Conservation (phyloP, 768 basidiomycete species). For the Sporobolomyces phaffii region DNA sequence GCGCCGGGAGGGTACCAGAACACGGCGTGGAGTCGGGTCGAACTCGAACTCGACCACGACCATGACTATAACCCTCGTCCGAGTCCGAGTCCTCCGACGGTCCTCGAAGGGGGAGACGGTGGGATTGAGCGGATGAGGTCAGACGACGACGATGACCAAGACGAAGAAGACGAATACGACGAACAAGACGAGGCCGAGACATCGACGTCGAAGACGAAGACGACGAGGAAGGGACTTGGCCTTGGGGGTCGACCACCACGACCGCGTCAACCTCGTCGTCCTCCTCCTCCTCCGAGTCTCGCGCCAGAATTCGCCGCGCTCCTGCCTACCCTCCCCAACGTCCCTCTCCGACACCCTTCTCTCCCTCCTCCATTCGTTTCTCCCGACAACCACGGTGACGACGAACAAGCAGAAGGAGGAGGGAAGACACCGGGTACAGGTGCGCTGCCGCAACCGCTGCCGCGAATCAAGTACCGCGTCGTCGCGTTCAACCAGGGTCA, state of each 20-base stretch:
- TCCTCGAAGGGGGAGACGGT: background rate
- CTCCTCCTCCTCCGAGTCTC: background rate
- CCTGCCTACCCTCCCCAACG: constrained; percentile 17
- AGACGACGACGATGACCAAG: too few relatives aligned
- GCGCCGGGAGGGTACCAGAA: constrained; percentile 40
- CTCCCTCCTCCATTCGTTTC: too few relatives aligned
- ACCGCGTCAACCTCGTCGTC: background rate
- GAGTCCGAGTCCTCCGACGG: too few relatives aligned
- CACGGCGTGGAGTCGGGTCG: constrained; percentile 39
- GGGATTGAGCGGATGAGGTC: too few relatives aligned
- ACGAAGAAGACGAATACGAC: too few relatives aligned
- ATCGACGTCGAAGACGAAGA: too few relatives aligned
- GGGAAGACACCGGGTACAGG: too few relatives aligned
- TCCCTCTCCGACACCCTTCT: constrained; percentile 15
- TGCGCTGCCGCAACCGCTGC: constrained; percentile 11
- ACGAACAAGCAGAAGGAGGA: too few relatives aligned
- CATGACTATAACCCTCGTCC: too few relatives aligned
- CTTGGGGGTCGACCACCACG: background rate
- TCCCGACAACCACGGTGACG: too few relatives aligned
- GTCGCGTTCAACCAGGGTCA: constrained; percentile 45
- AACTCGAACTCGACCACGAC: constrained; percentile 41
- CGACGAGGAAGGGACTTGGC: too few relatives aligned
- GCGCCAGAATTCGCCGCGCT: background rate
- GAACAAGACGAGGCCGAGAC: too few relatives aligned
- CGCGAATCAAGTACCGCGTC: constrained; percentile 35